Base-by-base conservation (phyloP, 345 rosid genomes). In the Capsella bursapastoris region DNA sequence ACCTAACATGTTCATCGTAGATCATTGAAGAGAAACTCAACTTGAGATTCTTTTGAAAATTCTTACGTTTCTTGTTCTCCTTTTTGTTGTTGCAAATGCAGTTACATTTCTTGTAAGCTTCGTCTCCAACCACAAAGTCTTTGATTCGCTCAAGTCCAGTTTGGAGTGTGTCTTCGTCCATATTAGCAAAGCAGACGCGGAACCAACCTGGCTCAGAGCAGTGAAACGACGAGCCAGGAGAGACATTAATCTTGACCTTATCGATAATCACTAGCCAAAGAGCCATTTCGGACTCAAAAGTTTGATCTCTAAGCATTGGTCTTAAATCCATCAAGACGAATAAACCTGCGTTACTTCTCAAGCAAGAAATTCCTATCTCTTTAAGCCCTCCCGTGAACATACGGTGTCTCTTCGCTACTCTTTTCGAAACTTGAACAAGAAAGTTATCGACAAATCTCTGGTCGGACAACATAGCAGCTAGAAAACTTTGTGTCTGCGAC, bases 401-500 rank as follows among this genome's bases (percentile, higher is more conserved):
- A 7, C 5, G 3, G 8, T 76, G 76, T 70, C 80, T 76, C 66
- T 69, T 16, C 18, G 35, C 65, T 13, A 76, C 64, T 76, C 80
- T 76, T 47, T 70, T 56, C 0, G 75, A 69, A 0, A 70, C 70
- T 15, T 70, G 64, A 4, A 35, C 16, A 3, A 76, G 65, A 40
- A 69, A 76, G 16, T 71, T 68, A 28, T 76, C 66, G 1, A 76
- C 71, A 38, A 76, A 76, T 4, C 1, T 63, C 16, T 55, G 8
- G 53, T 76, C 76, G 5, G 80, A 70, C 75, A 76, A 68, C 71
- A 76, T 51, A 34, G 71, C 66, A 8, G 88, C 75, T 16, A 86
- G 60, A 29, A 86, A 81, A 11, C 81, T 62, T 43, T 86, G 90
- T 11, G 90, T 86, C 41, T 86, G 90, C 1, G 90, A 84, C 2